These are phyloP conservation scores for Suillus decipiens DNA, from an alignment of 768 basidiomycete species.

Conservation along the genomic window DNA sequence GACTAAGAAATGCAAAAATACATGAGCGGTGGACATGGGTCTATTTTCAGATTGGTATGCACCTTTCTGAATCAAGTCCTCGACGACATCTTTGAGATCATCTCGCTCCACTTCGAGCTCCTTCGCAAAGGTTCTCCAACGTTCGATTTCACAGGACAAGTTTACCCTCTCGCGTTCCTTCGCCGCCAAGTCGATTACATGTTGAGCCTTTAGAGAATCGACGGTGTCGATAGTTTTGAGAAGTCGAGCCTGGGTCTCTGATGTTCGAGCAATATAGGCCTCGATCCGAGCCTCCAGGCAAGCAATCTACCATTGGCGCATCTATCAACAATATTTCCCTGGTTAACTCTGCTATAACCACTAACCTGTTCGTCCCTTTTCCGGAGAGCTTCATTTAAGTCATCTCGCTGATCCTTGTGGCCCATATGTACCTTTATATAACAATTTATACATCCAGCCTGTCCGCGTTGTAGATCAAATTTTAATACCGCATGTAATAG, in stretches of 20 bases:
- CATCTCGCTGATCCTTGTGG: slow-evolving; percentile 24
- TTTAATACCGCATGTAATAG: background rate
- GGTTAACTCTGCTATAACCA: background rate
- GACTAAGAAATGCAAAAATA: slow-evolving; percentile 33
- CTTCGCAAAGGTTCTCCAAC: slow-evolving; percentile 34
- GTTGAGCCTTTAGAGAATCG: slow-evolving; percentile 42
- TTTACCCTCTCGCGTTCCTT: slow-evolving; percentile 34
- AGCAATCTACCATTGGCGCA: slow-evolving; percentile 23
- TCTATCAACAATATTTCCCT: slow-evolving; percentile 2
- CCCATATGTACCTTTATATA: slow-evolving; percentile 23
- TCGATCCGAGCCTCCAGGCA: slow-evolving; percentile 34
- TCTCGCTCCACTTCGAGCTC: slow-evolving; percentile 49
- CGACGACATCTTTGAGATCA: slow-evolving; percentile 55
- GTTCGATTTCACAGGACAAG: slow-evolving; percentile 41
- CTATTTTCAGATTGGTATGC: slow-evolving; percentile 19
- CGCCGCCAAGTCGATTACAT: slow-evolving; percentile 41
- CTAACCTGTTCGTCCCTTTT: slow-evolving; percentile 33
- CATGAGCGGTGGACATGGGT: background rate
- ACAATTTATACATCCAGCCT: slow-evolving; percentile 12
- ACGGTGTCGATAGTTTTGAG: slow-evolving; percentile 50
- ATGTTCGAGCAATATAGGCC: slow-evolving; percentile 40
- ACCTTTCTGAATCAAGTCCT: slow-evolving; percentile 62
- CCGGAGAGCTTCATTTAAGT: slow-evolving; percentile 18
- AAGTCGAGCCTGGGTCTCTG: slow-evolving; percentile 48
- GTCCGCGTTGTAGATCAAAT: background rate